A percentile compares a stretch with the other conserved stretches of the same genome.
phyloP scores from a whole-genome alignment of 768 basidiomycete genomes.

The Phaeotremella fagi region DNA sequence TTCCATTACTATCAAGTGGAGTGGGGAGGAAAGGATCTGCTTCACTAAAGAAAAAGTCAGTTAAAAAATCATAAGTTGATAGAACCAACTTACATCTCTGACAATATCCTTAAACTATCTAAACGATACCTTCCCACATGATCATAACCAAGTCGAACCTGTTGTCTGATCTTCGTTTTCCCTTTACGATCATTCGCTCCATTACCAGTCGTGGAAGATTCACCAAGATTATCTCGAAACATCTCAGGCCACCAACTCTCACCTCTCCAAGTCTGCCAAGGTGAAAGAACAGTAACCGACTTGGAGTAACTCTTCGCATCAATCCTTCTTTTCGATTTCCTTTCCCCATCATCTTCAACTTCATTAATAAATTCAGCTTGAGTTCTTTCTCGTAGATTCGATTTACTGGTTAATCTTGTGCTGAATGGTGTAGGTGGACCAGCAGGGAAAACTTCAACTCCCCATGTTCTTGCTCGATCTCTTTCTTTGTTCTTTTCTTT shows the following conservation, averaged over 20 bases:
- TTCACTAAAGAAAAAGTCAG: slow-evolving; percentile 5
- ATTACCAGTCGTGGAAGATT: background rate
- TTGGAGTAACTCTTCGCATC: background rate
- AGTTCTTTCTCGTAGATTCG: background rate
- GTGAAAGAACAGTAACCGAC: slow-evolving; percentile 7
- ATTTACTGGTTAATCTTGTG: background rate
- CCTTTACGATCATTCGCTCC: slow-evolving; percentile 2
- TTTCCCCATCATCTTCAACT: background rate
- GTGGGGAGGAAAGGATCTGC: slow-evolving; percentile 23
- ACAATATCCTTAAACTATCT: slow-evolving; percentile 19
- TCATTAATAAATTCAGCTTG: background rate
- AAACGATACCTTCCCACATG: slow-evolving; percentile 23
- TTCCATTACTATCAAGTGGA: slow-evolving; percentile 11
- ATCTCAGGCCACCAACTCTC: slow-evolving; percentile 45
- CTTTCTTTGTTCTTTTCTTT: background rate
- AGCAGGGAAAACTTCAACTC: slow-evolving; percentile 3
- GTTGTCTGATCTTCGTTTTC: slow-evolving; percentile 15
- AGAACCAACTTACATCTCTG: slow-evolving; percentile 15
- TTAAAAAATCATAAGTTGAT: background rate
- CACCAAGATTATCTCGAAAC: slow-evolving; percentile 9
- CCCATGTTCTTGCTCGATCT: background rate
- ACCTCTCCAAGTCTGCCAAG: slow-evolving; percentile 41
- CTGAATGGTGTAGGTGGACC: slow-evolving; percentile 3
- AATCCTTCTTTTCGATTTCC: slow-evolving; percentile 6
- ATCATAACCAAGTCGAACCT: slow-evolving; percentile 36